Evolutionary conservation across 1,284 basidiomycete species (phyloP), one percentile per base, ranked within the genome.

Genomic region (Pseudozyma tsukubaensis): DNA sequence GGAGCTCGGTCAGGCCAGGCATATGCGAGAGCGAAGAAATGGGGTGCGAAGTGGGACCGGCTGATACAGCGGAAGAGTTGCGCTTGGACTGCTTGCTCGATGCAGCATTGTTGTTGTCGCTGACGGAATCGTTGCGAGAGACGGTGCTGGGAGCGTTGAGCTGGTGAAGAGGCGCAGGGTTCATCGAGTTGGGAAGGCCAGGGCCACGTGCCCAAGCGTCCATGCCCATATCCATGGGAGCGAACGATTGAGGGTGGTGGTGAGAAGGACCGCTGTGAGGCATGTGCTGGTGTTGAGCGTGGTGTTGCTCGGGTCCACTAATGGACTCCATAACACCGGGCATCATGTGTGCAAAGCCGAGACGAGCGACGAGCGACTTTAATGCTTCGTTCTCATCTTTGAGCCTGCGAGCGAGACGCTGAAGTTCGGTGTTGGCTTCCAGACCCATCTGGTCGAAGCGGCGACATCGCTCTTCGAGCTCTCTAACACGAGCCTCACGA

Each of bases 331-430:
- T 56, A 39, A 75, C 61, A 24, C 53, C 43, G 7, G 66, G 60
- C 24, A 80, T 77, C 68, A 77, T 77, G 56, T 77, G 70, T 18
- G 69, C 80, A 45, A 72, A 78, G 21, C 80, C 78, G 14, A 81
- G 72, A 49, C 77, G 77, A 52, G 76, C 67, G 21, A 81, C 50
- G 37, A 80, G 74, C 48, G 63, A 69, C 51, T 75, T 72, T 48
- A 81, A 62, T 19, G 78, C 78, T 44, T 81, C 80, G 68, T 81
- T 81, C 63, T 81, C 80, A 18, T 81, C 78, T 53, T 80, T 81
- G 56, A 80, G 74, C 9, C 68, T 59, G 40, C 64, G 59, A 29
- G 80, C 78, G 0, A 79, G 66, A 40, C 65, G 74, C 58, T 81
- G 80, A 19, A 81, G 70, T 57, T 80, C 78, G 13, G 65, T 43